These are phyloP conservation scores for Omphalotus guepiniiformis DNA, from an alignment of 768 basidiomycete genomes.

Conservation along the genomic window DNA sequence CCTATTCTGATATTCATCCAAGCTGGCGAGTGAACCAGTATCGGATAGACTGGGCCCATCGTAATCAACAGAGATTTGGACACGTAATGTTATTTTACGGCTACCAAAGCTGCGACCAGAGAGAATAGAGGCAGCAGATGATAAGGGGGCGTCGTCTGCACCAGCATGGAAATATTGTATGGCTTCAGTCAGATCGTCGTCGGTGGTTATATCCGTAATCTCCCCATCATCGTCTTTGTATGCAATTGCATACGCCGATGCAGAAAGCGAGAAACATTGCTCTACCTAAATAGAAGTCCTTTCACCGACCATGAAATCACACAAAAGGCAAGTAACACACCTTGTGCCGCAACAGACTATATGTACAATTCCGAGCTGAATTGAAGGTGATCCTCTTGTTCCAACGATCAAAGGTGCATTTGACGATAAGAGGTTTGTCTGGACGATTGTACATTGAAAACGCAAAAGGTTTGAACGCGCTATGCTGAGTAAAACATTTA, in stretches of 20 bases:
- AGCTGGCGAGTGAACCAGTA: conserved; percentile 73
- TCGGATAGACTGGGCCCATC: conserved; percentile 91
- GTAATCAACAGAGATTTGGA: conserved; percentile 80
- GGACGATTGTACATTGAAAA: conserved; percentile 14
- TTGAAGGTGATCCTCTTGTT: conserved; percentile 76
- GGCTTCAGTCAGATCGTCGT: conserved; percentile 79
- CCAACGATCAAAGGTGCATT: conserved; percentile 73
- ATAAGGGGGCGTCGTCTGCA: conserved; percentile 63
- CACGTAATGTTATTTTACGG: conserved; percentile 70
- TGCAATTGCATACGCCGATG: conserved; percentile 64
- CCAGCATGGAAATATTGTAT: conserved; percentile 83
- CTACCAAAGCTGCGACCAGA: conserved; percentile 65
- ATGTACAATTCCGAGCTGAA: conserved; percentile 76
- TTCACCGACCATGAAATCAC: no score
- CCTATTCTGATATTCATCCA: conserved; percentile 64
- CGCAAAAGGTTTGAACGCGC: background rate
- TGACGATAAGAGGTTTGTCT: conserved; percentile 77
- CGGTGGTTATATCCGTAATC: conserved; percentile 60
- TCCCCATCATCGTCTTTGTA: conserved; percentile 92
- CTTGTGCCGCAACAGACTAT: conserved; percentile 66
- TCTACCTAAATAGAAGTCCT: conserved; percentile 55
- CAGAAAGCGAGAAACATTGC: conserved; percentile 74
- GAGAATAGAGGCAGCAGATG: conserved; percentile 70
- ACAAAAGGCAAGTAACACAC: conserved; percentile 37
- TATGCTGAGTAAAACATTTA: background rate